Evolutionary conservation across 2,329 filamentous ascomycete genomes (phyloP), one percentile per base, ranked within the genome.

Genomic region (Capronia coronata): DNA sequence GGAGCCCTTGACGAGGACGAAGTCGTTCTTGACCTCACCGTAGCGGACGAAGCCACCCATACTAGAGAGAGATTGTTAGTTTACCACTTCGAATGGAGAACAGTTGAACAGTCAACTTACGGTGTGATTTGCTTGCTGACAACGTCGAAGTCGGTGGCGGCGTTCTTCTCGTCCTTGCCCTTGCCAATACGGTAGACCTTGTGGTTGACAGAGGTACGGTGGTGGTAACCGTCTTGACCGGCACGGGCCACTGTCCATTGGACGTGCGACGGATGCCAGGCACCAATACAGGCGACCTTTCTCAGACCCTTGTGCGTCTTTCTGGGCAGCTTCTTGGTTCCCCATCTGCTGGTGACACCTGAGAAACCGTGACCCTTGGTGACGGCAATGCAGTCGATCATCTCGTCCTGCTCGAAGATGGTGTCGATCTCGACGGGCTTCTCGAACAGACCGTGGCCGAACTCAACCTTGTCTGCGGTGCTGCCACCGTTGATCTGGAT

Each of bases 301-400:
- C 93, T 86, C 71, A 98, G 89, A 95, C 93, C 93, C 86, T 98
- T 98, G 87, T 98, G 93, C 59, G 93, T 98, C 89, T 98, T 98
- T 73, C 93, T 88, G 65, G 93, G 93, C 69, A 98, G 88, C 88
- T 97, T 98, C 87, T 96, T 98, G 79, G 93, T 98, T 68, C 93
- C 93, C 93, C 93, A 98, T 78, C 93, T 84, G 75, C 84, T 80
- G 63, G 93, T 98, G 68, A 98, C 93, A 86, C 93, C 93, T 73
- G 80, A 80, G 86, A 87, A 97, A 73, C 93, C 93, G 80, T 97
- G 89, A 81, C 93, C 93, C 85, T 95, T 97, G 81, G 93, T 98
- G 72, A 98, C 90, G 71, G 91, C 93, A 67, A 98, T 96, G 72
- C 94, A 86, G 72, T 98, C 93, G 67, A 98, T 94, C 81, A 98